Evolutionary conservation across 139 green algal genomes (phyloP), one percentile per base, ranked within the genome.

Genomic region (Picochlorum sp.): DNA sequence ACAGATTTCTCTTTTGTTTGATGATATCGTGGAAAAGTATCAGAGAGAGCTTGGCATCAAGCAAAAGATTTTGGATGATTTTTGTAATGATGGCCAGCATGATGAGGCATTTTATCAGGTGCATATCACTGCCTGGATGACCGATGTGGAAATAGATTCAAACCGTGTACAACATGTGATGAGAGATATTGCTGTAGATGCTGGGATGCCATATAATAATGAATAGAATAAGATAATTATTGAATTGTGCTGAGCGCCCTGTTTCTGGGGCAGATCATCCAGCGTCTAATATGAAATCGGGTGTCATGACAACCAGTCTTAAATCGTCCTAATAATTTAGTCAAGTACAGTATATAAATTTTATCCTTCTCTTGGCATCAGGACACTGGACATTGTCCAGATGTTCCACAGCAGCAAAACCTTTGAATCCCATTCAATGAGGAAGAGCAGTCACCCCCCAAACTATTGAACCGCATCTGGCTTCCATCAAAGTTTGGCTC

Each of bases 111-210:
- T 28, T 31, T 15, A 68, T 30, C 64, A 73, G 47, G 64, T 77
- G 20, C 57, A 69, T 51, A 55, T 77, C 2, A 70, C 59, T 1
- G 71, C 71, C 13, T 77, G 71, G 71, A 55, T 73, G 49, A 49
- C 73, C 11, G 57, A 47, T 13, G 23, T 58, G 2, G 49, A 70
- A 21, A 61, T 73, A 18, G 65, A 73, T 7, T 41, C 69, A n/a
- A 23, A 37, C 3, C 3, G 14, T 34, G 60, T 73, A 21, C 60
- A 66, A 18, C 37, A 41, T 0, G 38, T 69, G 41, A 52, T 77
- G 37, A 59, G 47, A 6, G 11, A 11, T 1, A 7, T 77, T 3
- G 18, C 45, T 6, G n/a, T 15, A 26, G 71, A 77, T 41, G 67
- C 69, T 26, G n/a, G 18, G 8, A 26, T 54, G n/a, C 47, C 47